A percentile compares a stretch with the other conserved stretches of the same genome.
Conservation (phyloP, 192 early-diverging fungal genomes). For the Coemansia sp. region DNA sequence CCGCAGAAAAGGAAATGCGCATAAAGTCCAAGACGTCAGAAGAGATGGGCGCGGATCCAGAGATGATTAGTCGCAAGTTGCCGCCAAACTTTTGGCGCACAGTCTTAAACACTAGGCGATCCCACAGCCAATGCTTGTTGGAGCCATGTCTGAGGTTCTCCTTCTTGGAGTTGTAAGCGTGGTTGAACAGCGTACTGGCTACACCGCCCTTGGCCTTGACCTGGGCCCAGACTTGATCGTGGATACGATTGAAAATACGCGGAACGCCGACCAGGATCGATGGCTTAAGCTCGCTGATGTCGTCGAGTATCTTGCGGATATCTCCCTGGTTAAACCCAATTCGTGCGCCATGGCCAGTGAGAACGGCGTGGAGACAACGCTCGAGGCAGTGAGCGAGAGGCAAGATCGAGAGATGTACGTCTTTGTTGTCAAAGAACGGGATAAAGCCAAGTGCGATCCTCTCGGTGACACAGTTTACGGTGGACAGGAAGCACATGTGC, state of each 20-base stretch:
- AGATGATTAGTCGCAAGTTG: conserved; percentile 75
- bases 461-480: conserved; percentile 20
- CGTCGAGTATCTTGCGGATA: conserved; percentile 69
- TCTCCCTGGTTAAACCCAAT: conserved; percentile 63
- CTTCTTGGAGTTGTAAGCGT: conserved; percentile 75
- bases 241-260: conserved; percentile 86
- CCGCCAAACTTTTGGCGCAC: conserved; percentile 88
- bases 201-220: conserved; percentile 84
- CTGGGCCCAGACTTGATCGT: conserved; percentile 83
- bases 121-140: conserved; percentile 62
- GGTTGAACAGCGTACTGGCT: conserved; percentile 71
- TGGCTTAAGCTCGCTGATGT: conserved; percentile 74
- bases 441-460: conserved; percentile 29
- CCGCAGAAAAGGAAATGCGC: conserved; percentile 70
- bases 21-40: conserved; percentile 87
- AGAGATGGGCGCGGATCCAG: conserved; percentile 90
- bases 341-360: conserved; percentile 63
- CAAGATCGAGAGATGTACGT: conserved; percentile 75
- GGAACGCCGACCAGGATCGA: conserved; percentile 80
- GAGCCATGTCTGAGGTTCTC: conserved; percentile 56
- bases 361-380: conserved; percentile 72
- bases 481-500: conserved; percentile 82
- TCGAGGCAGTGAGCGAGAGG: conserved; percentile 90
- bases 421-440: conserved; percentile 53
- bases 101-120: conserved; percentile 81